Base-by-base conservation (phyloP, 768 basidiomycete genomes). In the Hydnum rufescens region DNA sequence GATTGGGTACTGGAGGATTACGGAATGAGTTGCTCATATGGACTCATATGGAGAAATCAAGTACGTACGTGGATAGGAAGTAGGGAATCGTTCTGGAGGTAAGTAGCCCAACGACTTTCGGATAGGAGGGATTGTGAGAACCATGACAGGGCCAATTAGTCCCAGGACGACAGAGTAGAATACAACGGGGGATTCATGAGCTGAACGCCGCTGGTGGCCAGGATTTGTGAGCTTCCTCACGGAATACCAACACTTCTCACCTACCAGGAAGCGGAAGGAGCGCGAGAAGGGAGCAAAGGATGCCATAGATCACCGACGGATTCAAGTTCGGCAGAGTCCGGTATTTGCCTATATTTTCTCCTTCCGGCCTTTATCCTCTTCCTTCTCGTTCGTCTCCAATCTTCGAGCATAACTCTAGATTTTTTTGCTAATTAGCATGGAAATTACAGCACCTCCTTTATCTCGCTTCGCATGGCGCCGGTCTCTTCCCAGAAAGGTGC, bases 181-280 rank as follows among this genome's bases (percentile, higher is more conserved):
- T 57, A 66, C 64, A 55, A 66, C 63, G 36, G 66, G 66, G 23
- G 61, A 60, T 53, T 67, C 65, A 60, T 67, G 66, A 22, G 66
- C 65, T 51, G 57, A 48, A 32, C 62, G 63, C 62, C 65, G 64
- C 66, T 67, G 50, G 44, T 8, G n/a, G n/a, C n/a, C n/a, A n/a
- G n/a, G n/a, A n/a, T n/a, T n/a, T n/a, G n/a, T n/a, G n/a, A n/a
- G n/a, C n/a, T n/a, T n/a, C n/a, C n/a, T n/a, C n/a, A n/a, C n/a
- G n/a, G n/a, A n/a, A 47, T 13, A 26, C 13, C 8, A 19, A 8
- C 34, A 8, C 8, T 39, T 39, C 34, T 13, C 8, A 47, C 44
- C 13, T 8, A 47, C 44, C 44, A 47, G 44, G 26, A 13, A 47
- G 25, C 44, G 44, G 26, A 28, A 8, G 16, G 44, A 8, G 26